Base-by-base conservation (phyloP, 2,329 filamentous ascomycete genomes). In the Talaromyces marneffei region DNA sequence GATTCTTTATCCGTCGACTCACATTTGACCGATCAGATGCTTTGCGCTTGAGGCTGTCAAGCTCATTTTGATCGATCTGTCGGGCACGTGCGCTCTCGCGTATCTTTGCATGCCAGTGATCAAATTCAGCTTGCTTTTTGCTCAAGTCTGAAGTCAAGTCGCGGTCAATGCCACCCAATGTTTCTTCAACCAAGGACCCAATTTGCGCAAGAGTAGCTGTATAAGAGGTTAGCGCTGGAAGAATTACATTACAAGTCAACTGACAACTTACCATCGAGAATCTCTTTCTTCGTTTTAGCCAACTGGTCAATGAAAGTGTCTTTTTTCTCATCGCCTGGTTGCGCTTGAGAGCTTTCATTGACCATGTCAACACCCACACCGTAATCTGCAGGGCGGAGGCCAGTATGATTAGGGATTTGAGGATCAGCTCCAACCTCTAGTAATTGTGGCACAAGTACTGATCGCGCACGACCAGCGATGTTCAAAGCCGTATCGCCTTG, bases 381-480 rank as follows among this genome's bases (percentile, higher is more conserved):
- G 77, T 99, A 99, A 73, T 97, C 94, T n/a, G 92, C 82, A 0
- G 94, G 92, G 40, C 91, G 84, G 12, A 97, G 82, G 20, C 93
- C 92, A 48, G 92, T 92, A 54, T 92, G 87, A 70, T 99, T 99
- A 5, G 91, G 85, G 69, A 97, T 92, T 58, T 88, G 86, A n/a
- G 92, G 89, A 73, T 97, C 92, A 1, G 94, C 94, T 61, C 93
- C 92, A 46, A 99, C 92, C 75, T 99, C 94, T 10, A 97, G 82
- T 33, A 99, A 81, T 72, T 99, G 94, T n/a, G 92, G 93, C 62
- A 97, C 96, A 68, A 99, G 96, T 69, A 91, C 95, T 72, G 96
- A 97, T 23, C 92, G 91, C 66, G 97, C 96, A 64, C 94, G 84
- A 1, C 94, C 92, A 1, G 93, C 94, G 64, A 97, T 88, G 67